Conservation (phyloP, 2,329 filamentous ascomycete species). For the Aspergillus thermomutatus region DNA sequence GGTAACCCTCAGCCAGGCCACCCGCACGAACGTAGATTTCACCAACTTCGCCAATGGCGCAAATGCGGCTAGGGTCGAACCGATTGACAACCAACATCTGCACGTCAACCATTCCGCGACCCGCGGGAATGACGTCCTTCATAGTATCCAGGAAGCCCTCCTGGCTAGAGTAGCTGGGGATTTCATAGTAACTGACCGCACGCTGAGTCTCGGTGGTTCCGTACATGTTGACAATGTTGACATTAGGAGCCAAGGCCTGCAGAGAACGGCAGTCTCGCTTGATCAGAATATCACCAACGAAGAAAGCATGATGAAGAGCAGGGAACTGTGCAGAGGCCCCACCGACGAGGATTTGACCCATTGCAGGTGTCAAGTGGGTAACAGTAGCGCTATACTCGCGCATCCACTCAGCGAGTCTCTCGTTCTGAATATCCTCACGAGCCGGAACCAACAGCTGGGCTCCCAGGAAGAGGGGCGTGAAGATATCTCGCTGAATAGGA, state of each 20-base stretch:
- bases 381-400: conserved; percentile 68
- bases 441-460: conserved; percentile 75
- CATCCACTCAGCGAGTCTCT: conserved; percentile 87
- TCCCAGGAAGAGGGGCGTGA: conserved; percentile 85
- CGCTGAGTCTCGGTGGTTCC: conserved; percentile 83
- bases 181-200: conserved; percentile 77
- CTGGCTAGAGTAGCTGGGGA: conserved; percentile 64
- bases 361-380: conserved; percentile 88
- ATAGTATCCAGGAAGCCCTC: conserved; percentile 62
- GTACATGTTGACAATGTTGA: conserved; percentile 79
- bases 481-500: conserved; percentile 66
- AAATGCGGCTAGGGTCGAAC: conserved; percentile 64
- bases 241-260: conserved; percentile 72
- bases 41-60: conserved; percentile 75
- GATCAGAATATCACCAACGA: conserved; percentile 86
- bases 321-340: conserved; percentile 76
- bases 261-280: conserved; percentile 75
- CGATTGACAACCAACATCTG: conserved; percentile 81
- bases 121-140: conserved; percentile 76
- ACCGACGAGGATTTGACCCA: conserved; percentile 92
- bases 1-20: conserved; percentile 79
- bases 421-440: conserved; percentile 80
- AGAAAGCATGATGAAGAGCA: conserved; percentile 74
- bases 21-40: conserved; percentile 80
- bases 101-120: conserved; percentile 82